These are phyloP conservation scores for Gyrodon lividus DNA, from an alignment of 768 basidiomycete species.

Conservation along the genomic window DNA sequence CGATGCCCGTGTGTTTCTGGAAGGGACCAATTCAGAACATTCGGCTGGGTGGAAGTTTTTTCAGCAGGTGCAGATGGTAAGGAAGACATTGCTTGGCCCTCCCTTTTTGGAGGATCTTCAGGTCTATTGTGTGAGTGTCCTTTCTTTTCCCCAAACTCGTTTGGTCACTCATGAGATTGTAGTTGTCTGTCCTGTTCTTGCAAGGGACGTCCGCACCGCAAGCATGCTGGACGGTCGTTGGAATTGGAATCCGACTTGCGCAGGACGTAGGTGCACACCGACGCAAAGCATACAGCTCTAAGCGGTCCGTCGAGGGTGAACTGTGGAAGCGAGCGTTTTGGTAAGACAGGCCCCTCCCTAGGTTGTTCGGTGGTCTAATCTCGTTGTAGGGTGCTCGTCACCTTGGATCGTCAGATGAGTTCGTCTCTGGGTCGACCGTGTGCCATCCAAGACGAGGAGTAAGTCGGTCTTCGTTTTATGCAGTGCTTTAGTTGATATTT, in stretches of 20 bases:
- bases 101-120: constrained; percentile 73
- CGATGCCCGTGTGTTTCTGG: constrained; percentile 53
- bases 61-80: constrained; percentile 54
- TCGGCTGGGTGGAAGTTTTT: constrained; percentile 55
- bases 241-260: constrained; percentile 55
- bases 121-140: constrained; percentile 50
- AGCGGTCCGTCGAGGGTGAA: constrained; percentile 50
- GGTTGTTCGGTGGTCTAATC: background rate
- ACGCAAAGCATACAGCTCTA: constrained; percentile 30
- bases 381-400: constrained; percentile 28
- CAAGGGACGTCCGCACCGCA: constrained; percentile 61
- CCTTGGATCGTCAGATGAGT: constrained; percentile 34
- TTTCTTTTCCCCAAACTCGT: background rate
- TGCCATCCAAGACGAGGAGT: constrained; percentile 73
- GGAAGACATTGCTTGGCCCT: constrained; percentile 53
- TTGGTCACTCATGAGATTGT: background rate
- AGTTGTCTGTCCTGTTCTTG: constrained; percentile 56
- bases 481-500: background rate
- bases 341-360: constrained; percentile 14
- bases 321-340: constrained; percentile 59
- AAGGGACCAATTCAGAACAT: constrained; percentile 38
- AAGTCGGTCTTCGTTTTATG: constrained; percentile 23
- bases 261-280: constrained; percentile 62
- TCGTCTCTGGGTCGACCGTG: constrained; percentile 63
- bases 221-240: constrained; percentile 66